Conservation (phyloP, 345 rosid species). For the Salix exigua region DNA sequence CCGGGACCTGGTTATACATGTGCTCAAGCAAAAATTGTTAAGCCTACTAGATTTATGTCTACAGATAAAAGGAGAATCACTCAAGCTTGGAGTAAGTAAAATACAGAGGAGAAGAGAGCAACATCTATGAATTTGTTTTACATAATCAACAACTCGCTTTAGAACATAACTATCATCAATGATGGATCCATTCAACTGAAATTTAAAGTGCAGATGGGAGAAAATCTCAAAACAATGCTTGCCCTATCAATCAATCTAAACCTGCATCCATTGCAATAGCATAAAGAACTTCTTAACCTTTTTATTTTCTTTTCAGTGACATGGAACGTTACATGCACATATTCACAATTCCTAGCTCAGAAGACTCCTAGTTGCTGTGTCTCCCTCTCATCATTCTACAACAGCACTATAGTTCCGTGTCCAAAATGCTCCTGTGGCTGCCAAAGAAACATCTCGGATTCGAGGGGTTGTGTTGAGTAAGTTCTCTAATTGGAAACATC, state of each 20-base stretch:
- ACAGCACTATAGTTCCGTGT: slow-evolving; percentile 64
- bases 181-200: neutral
- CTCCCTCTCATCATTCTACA: slow-evolving; percentile 86
- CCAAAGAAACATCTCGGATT: slow-evolving; percentile 41
- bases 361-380: slow-evolving; percentile 83
- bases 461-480: slow-evolving; percentile 74
- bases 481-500: slow-evolving; percentile 23
- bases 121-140: neutral
- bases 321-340: slow-evolving; percentile 86
- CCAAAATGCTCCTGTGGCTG: slow-evolving; percentile 86
- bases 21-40: slow-evolving; percentile 55
- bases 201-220: neutral
- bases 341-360: slow-evolving; percentile 76
- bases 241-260: neutral
- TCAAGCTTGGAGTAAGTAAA: slow-evolving; percentile 79
- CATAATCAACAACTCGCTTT: neutral
- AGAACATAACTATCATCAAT: neutral
- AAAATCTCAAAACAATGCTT: neutral
- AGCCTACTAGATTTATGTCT: slow-evolving; percentile 44
- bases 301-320: slow-evolving; percentile 55
- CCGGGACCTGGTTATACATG: slow-evolving; percentile 95
- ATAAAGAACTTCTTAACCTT: neutral
- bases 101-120: neutral
- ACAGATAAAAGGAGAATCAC: slow-evolving; percentile 70
- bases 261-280: neutral